A percentile compares a stretch with the other conserved stretches of the same genome.
phyloP scores from a whole-genome alignment of 2,329 filamentous ascomycete genomes.

The Ceratocystis harringtonii region DNA sequence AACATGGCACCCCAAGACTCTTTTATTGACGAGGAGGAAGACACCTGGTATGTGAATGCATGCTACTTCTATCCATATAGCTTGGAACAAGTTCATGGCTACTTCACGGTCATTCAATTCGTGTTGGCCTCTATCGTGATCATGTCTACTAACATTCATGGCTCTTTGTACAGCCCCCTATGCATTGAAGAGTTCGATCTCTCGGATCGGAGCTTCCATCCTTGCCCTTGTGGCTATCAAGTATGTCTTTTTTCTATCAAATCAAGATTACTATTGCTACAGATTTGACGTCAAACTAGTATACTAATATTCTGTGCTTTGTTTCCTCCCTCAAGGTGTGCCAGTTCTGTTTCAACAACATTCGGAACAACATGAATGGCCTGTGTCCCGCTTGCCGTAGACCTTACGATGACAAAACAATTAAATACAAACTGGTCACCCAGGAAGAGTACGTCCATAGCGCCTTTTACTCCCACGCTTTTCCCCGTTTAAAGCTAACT shows the following conservation, averaged over 20 bases:
- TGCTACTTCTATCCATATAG: not conserved
- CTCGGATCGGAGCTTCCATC: constrained; percentile 89
- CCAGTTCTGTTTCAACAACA: constrained; percentile 99
- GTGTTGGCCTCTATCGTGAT: not conserved
- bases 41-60: constrained; percentile 44
- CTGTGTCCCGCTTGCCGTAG: constrained; percentile 93
- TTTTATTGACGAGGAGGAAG: constrained; percentile 58
- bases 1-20: constrained; percentile 54
- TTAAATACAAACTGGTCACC: constrained; percentile 91
- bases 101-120: not conserved
- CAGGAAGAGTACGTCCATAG: constrained; percentile 65
- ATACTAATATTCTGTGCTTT: not conserved
- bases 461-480: too few relatives aligned
- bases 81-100: not conserved
- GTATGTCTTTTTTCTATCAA: constrained; percentile 35
- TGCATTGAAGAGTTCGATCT: constrained; percentile 99
- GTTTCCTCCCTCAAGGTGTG: constrained; percentile 53
- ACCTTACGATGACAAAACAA: constrained; percentile 91
- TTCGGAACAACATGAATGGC: constrained; percentile 95
- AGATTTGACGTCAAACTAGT: not conserved
- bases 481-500: constrained; percentile 19
- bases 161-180: constrained; percentile 52
- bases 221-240: constrained; percentile 96
- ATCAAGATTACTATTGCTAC: not conserved
- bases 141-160: constrained; percentile 17